Evolutionary conservation across 129 eudicot genomes (phyloP).

Genomic region (Arctium lappa): DNA sequence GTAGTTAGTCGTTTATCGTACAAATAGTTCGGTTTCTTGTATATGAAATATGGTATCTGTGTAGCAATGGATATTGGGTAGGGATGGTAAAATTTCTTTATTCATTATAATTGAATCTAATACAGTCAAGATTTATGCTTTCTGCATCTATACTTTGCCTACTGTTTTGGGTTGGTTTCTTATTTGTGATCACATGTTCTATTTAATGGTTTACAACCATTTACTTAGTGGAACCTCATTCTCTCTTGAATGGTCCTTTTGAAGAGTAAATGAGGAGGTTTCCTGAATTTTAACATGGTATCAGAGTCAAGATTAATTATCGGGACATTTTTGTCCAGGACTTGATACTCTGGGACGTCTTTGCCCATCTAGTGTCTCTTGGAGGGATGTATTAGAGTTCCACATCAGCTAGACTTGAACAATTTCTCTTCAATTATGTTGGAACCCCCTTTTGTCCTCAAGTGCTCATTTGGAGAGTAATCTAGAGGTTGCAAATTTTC

Average conservation of each 20-base stretch:
- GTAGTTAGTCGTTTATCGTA: slow-evolving; percentile 28
- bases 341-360: not conserved
- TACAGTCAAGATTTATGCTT: slow-evolving; percentile 7
- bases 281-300: not conserved
- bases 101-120: slow-evolving; percentile 22
- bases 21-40: slow-evolving; percentile 38
- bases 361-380: not conserved
- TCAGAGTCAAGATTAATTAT: not conserved
- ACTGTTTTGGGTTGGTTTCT: slow-evolving; percentile 5
- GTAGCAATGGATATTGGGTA: slow-evolving; percentile 12
- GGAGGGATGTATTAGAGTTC: not conserved
- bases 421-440: not conserved
- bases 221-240: not conserved
- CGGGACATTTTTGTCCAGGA: not conserved
- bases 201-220: not conserved
- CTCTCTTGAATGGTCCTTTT: not conserved
- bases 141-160: not conserved
- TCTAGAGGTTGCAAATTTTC: not conserved
- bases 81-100: slow-evolving; percentile 22
- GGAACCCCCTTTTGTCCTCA: not conserved
- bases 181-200: not conserved
- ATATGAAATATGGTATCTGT: slow-evolving; percentile 29
- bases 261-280: not conserved
- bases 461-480: not conserved
- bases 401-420: not conserved